Percentiles rank a stretch among this genome's conserved stretches.
Evolutionary conservation across 2,329 filamentous ascomycete genomes (phyloP).

Genomic region (Diaporthe capsici): DNA sequence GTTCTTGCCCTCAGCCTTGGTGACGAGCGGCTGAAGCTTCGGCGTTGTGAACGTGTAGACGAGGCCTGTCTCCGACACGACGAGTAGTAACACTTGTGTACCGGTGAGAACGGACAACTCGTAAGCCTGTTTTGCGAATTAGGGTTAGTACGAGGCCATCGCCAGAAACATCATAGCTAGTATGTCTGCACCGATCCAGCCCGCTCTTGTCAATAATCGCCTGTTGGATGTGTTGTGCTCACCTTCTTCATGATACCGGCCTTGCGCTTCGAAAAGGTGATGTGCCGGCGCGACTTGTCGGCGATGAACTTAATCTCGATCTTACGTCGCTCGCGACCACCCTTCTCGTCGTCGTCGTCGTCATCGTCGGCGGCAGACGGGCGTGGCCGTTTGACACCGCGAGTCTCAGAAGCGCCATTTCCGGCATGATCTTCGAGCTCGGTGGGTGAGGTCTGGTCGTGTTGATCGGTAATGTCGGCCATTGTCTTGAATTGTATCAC

Average conservation of each 20-base stretch:
- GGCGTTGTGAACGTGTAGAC: conserved; percentile 99
- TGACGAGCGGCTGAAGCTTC: conserved; percentile 97
- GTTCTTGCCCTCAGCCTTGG: conserved; percentile 99
- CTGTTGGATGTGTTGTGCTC: conserved; percentile 10
- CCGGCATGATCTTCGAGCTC: conserved; percentile 79
- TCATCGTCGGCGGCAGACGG: conserved; percentile 90
- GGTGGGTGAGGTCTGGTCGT: conserved; percentile 81
- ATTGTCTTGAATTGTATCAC: conserved; percentile 67
- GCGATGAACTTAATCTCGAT: conserved; percentile 99
- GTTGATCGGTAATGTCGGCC: conserved; percentile 85
- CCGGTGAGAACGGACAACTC: conserved; percentile 97
- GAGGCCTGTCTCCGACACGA: conserved; percentile 96
- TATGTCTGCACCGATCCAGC: not conserved
- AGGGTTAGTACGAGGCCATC: conserved; percentile 31
- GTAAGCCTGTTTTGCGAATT: conserved; percentile 74
- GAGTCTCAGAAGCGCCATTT: conserved; percentile 79
- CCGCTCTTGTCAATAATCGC: not conserved
- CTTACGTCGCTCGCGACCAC: conserved; percentile 97
- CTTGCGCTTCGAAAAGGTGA: conserved; percentile 99
- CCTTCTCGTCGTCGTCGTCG: conserved; percentile 98
- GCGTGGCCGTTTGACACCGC: conserved; percentile 91
- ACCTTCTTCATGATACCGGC: conserved; percentile 99
- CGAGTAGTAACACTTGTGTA: conserved; percentile 95
- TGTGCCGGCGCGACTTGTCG: conserved; percentile 99
- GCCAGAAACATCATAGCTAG: not conserved